Conservation (phyloP, 1,139 yeast species). For the Hansenula sp. region DNA sequence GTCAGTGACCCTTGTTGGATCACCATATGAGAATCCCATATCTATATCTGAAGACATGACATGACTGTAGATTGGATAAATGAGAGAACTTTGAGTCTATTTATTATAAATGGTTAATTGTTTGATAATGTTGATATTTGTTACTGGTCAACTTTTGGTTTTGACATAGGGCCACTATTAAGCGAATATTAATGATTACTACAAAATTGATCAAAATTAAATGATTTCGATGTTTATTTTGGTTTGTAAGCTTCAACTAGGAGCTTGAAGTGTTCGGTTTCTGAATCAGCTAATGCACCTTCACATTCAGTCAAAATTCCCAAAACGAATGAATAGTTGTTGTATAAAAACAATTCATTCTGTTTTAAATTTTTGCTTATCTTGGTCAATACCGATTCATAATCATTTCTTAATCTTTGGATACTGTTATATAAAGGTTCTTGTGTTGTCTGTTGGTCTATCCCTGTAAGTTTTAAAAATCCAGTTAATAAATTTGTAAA, state of each 20-base stretch:
- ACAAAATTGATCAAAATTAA: no score
- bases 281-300: slow-evolving; percentile 50
- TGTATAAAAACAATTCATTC: slow-evolving; percentile 68
- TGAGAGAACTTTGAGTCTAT: background rate
- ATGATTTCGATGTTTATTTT: slow-evolving; percentile 2
- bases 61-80: no score
- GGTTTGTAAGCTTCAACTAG: slow-evolving; percentile 56
- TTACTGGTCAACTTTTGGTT: no score
- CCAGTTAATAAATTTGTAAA: slow-evolving; percentile 76
- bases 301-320: slow-evolving; percentile 46
- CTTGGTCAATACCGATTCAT: slow-evolving; percentile 73
- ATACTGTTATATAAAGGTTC: slow-evolving; percentile 78
- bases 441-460: slow-evolving; percentile 28
- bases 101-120: no score
- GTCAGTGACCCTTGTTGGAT: no score
- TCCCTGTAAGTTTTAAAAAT: slow-evolving; percentile 51
- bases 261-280: slow-evolving; percentile 55
- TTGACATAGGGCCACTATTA: no score
- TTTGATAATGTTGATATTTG: no score
- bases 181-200: no score
- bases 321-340: slow-evolving; percentile 61
- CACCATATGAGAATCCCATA: no score
- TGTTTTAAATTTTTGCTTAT: slow-evolving; percentile 49
- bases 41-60: background rate
- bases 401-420: slow-evolving; percentile 67